Base-by-base conservation (phyloP, 2,329 filamentous ascomycete species). In the Xylariaceae sp. region DNA sequence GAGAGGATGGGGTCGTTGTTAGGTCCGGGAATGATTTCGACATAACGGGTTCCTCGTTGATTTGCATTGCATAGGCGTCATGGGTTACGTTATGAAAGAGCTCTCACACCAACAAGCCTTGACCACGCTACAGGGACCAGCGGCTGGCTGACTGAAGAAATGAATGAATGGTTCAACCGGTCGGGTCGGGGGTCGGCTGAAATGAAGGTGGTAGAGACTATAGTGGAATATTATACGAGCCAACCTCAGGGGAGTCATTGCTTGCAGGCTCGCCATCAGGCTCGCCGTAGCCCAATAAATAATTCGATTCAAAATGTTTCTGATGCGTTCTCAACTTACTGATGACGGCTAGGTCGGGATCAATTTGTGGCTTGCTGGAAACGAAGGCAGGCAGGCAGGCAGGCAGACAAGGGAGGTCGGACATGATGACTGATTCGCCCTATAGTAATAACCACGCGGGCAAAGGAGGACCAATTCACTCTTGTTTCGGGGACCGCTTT, bases 51-150 rank as follows among this genome's bases (percentile, higher is more conserved):
- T 72, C 64, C 68, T 70, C 67, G 62, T 70, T 66, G 62, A 67
- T 70, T 73, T 72, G 72, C 73, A 74, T 74, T 73, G 71, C 71
- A 73, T 65, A 70, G 73, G 72, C 72, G 72, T 74, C 72, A 69
- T 62, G 72, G 72, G 49, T 63, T 65, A 67, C 67, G 65, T 69
- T 64, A 62, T 55, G 58, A 59, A 57, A 64, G 61, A 62, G 55
- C 57, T 56, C 61, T 65, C 55, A 53, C 52, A 47, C 49, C 56
- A 58, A 45, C 56, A 57, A 57, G 54, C 53, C 56, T 37, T 61
- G 53, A 59, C 56, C 59, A 57, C 44, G 56, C 56, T 49, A 53
- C 59, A 56, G 53, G 58, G 59, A 30, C 61, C 51, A 48, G 48
- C 41, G 39, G 50, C 53, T 53, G 56, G 45, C 58, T 57, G 61